Percentiles rank a stretch among this genome's conserved stretches.
Conservation (phyloP, 108 stramenopile species). For the Nannochloropsis salina region DNA sequence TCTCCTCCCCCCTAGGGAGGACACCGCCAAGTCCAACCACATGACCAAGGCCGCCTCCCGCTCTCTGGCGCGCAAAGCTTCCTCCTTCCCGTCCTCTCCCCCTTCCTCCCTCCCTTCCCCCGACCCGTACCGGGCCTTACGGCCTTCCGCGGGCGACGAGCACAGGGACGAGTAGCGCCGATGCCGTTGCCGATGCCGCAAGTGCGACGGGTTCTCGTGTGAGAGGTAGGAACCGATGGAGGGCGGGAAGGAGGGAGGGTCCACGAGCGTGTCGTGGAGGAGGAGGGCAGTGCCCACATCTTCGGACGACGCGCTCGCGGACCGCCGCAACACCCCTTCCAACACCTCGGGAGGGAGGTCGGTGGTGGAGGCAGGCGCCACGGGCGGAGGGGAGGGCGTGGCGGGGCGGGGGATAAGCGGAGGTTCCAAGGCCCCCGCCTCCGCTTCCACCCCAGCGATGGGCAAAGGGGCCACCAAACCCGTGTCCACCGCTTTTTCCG, state of each 20-base stretch:
- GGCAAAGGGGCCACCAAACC: background rate
- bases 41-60: background rate
- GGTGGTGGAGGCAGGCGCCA: background rate
- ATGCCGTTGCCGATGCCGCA: background rate
- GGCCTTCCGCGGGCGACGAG: background rate
- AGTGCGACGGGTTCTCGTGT: background rate
- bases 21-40: too few species aligned
- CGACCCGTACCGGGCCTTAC: background rate
- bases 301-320: background rate
- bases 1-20: too few species aligned
- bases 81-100: background rate
- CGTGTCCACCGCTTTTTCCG: background rate
- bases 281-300: background rate
- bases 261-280: background rate
- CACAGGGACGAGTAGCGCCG: background rate
- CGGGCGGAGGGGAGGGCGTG: background rate
- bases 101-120: background rate
- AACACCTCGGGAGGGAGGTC: background rate
- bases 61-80: background rate
- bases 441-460: background rate
- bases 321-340: background rate
- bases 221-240: background rate
- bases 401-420: too few species aligned
- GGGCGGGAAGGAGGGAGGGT: background rate
- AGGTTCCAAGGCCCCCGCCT: background rate